These are phyloP conservation scores for Noccaea bulbosa DNA, from an alignment of 345 rosid genomes.

Conservation along the genomic window DNA sequence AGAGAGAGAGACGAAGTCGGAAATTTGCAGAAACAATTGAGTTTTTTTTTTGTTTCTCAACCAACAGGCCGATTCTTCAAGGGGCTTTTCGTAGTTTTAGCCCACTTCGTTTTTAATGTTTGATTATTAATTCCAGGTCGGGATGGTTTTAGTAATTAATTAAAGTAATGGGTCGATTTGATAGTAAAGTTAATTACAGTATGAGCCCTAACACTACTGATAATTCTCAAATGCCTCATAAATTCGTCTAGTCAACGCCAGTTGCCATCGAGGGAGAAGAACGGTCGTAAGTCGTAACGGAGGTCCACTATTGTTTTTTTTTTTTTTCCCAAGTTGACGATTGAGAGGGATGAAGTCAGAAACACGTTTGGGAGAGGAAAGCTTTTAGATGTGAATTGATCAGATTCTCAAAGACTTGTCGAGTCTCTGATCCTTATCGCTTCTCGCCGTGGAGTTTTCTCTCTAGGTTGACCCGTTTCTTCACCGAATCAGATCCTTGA, in stretches of 20 bases:
- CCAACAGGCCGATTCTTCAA: not conserved
- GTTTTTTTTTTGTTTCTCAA: not conserved
- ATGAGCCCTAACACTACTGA: not conserved
- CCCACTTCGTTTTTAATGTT: not conserved
- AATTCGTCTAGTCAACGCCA: slow-evolving; percentile 42
- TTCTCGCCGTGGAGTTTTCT: not conserved
- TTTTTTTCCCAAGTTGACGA: slow-evolving; percentile 11
- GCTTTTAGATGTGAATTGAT: slow-evolving; percentile 22
- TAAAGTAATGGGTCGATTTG: not conserved
- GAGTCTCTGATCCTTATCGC: slow-evolving; percentile 29
- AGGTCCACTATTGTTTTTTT: too few species aligned
- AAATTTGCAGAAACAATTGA: slow-evolving; percentile 1
- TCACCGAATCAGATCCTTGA: slow-evolving; percentile 28
- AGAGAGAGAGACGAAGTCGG: slow-evolving; percentile 3
- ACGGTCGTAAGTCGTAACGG: not conserved
- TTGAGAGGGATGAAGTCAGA: slow-evolving; percentile 23
- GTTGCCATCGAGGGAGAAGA: slow-evolving; percentile 1
- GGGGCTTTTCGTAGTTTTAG: slow-evolving; percentile 11
- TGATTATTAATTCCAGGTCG: not conserved
- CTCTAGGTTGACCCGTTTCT: slow-evolving; percentile 19
- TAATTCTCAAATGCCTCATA: not conserved
- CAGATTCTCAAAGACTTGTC: slow-evolving; percentile 27
- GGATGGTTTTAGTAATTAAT: not conserved
- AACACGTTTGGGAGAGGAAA: slow-evolving; percentile 19
- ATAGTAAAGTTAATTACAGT: not conserved